Evolutionary conservation across 345 rosid genomes (phyloP).

Genomic region (Streptanthus diversifolius): DNA sequence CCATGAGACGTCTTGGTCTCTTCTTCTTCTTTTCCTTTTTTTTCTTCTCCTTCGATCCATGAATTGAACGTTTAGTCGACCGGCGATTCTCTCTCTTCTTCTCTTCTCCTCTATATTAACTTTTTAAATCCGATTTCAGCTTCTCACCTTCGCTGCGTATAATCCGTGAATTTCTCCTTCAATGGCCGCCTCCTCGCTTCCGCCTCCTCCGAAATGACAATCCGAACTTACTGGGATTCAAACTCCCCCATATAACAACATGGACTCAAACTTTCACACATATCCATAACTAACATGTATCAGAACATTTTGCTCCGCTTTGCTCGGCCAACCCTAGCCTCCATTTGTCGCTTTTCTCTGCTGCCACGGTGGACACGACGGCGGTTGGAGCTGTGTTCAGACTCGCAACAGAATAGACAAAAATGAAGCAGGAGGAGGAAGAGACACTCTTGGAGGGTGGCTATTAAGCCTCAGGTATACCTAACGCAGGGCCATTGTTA

Average conservation of each 20-base stretch:
- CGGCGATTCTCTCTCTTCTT: too few relatives aligned
- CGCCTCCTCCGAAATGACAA: too few relatives aligned
- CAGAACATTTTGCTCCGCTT: conserved; percentile 40
- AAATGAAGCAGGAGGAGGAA: conserved; percentile 25
- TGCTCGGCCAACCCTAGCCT: conserved; percentile 34
- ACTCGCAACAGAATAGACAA: neutral
- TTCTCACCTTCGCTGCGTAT: too few relatives aligned
- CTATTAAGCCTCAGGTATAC: conserved; percentile 59
- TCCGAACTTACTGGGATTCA: too few relatives aligned
- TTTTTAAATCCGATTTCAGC: too few relatives aligned
- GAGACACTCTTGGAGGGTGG: conserved; percentile 64
- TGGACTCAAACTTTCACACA: neutral
- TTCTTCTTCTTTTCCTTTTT: too few relatives aligned
- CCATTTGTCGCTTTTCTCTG: conserved; percentile 45
- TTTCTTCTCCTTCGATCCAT: too few relatives aligned
- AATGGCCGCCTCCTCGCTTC: too few relatives aligned
- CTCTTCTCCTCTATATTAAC: too few relatives aligned
- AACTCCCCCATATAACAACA: neutral
- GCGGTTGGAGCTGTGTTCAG: neutral
- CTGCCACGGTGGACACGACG: conserved; percentile 18
- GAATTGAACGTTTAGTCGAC: too few relatives aligned
- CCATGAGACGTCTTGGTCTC: too few relatives aligned
- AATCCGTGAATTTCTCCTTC: too few relatives aligned
- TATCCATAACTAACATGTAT: neutral
- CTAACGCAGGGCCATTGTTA: conserved; percentile 71